Evolutionary conservation across 306 rosid species (phyloP), one percentile per base, ranked within the genome.

Genomic region (Alnus rubra): DNA sequence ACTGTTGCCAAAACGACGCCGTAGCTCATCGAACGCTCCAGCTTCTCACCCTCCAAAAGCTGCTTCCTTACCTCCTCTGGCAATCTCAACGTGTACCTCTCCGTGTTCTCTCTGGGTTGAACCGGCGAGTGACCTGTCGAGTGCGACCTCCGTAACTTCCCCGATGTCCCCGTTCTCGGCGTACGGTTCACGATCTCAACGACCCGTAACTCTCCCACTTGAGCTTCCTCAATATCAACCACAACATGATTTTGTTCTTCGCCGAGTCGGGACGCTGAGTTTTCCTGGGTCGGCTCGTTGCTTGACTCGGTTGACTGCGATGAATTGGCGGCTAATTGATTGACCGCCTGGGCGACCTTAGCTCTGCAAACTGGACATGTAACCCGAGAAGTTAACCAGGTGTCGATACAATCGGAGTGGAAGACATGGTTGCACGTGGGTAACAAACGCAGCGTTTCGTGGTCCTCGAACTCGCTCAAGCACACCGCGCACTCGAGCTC

Each of bases 301-400:
- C 45, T 13, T 16, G 58, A 15, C 19, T 23, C 65, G 3, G 37
- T 59, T 10, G 37, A 3, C 19, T 59, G 65, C 23, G 65, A 59
- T 23, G 65, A 28, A 23, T 14, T 4, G 23, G 19, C 58, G 8
- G 4, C 14, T 49, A 53, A 9, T 10, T 2, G 5, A 28, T 23
- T 9, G 65, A 30, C 35, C 37, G 28, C 35, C 14, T 15, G 37
- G 65, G 13, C 12, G 5, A 90, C 86, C 63, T 81, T 81, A 9
- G 90, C 81, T 2, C 97, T 89, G 71, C 97, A 93, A 65, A 91
- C 91, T 0, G 98, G 97, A 78, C 98, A 93, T 3, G 98, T 93
- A 1, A 80, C 81, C 64, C 85, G 91, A 7, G 88, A 87, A 33
- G 84, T 81, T 4, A 93, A 18, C 98, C 98, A 93, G 8, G 90